A percentile compares a stretch with the other conserved stretches of the same genome.
These are phyloP conservation scores for Entoloma clypeatum DNA, from an alignment of 1,284 basidiomycete species.

Conservation along the genomic window DNA sequence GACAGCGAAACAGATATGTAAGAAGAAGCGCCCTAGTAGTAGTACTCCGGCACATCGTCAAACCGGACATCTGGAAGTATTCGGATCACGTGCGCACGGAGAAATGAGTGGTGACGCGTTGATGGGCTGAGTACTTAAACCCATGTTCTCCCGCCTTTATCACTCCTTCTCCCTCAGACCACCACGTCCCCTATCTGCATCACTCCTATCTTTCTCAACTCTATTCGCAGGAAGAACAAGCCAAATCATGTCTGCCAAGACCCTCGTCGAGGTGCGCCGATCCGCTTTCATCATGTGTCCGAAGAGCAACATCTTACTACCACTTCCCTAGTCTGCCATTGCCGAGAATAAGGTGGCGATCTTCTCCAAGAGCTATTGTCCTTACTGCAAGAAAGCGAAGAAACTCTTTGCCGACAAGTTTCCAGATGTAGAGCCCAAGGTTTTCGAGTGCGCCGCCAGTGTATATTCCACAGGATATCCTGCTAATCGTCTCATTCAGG, in stretches of 20 bases:
- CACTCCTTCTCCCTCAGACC: constrained; percentile 13
- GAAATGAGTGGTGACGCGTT: constrained; percentile 5
- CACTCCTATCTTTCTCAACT: constrained; percentile 9
- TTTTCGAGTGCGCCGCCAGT: constrained; percentile 53
- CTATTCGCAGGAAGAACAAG: background rate
- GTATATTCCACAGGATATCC: background rate
- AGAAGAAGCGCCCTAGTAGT: no score
- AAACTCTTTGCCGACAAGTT: constrained; percentile 47
- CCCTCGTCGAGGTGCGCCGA: constrained; percentile 32
- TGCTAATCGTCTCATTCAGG: constrained; percentile 24
- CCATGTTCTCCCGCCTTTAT: constrained; percentile 16
- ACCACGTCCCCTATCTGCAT: constrained; percentile 9
- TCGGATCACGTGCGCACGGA: constrained; percentile 5
- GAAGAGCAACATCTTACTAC: background rate
- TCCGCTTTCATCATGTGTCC: background rate
- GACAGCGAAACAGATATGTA: no score
- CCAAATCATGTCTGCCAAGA: constrained; percentile 16
- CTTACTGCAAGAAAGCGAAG: constrained; percentile 61
- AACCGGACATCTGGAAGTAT: no score
- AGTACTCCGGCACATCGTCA: no score
- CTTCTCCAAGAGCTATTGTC: constrained; percentile 69
- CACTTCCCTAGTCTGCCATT: constrained; percentile 44
- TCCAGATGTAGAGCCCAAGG: constrained; percentile 42
- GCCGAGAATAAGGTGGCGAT: constrained; percentile 56
- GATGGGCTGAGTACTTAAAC: constrained; percentile 14